phyloP scores from a whole-genome alignment of 352 stramenopile genomes.

The Phytophthora lateralis region DNA sequence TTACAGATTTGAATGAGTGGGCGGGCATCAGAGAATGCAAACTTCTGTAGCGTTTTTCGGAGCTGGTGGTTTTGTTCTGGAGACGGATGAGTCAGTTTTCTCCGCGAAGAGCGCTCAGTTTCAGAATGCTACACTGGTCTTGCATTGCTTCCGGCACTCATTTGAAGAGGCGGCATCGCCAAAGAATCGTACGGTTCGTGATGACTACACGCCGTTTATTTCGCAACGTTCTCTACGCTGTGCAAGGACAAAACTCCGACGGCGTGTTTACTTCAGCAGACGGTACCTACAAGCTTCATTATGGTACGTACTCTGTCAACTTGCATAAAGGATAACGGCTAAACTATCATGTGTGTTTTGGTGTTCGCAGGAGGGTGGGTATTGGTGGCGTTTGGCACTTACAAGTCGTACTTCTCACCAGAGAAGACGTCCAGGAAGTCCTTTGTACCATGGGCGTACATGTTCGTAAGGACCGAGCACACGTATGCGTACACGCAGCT shows the following conservation, averaged over 20 bases:
- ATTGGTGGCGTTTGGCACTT: conserved; percentile 16
- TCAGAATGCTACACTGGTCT: conserved; percentile 7
- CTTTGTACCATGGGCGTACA: conserved; percentile 20
- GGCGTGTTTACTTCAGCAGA: conserved; percentile 20
- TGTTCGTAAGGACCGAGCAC: conserved; percentile 25
- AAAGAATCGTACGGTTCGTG: conserved; percentile 11
- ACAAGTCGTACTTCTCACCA: conserved; percentile 1
- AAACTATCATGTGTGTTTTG: neutral
- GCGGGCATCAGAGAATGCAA: neutral
- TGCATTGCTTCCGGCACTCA: conserved; percentile 17
- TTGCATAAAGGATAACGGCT: too few species aligned
- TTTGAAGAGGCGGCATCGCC: conserved; percentile 3
- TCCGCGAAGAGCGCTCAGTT: neutral
- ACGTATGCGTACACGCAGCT: conserved; percentile 16
- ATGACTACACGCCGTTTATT: conserved; percentile 10
- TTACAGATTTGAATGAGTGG: too few species aligned
- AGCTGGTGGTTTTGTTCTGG: neutral
- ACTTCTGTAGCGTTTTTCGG: too few species aligned
- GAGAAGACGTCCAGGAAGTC: conserved; percentile 5
- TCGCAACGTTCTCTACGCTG: conserved; percentile 8
- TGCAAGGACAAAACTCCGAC: conserved; percentile 11
- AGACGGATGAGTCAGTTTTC: neutral
- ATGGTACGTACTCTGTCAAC: neutral
- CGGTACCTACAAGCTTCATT: conserved; percentile 21
- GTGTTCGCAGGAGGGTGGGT: conserved; percentile 3